Base-by-base conservation (phyloP, 2,329 filamentous ascomycete genomes). In the Penicillium sp. region DNA sequence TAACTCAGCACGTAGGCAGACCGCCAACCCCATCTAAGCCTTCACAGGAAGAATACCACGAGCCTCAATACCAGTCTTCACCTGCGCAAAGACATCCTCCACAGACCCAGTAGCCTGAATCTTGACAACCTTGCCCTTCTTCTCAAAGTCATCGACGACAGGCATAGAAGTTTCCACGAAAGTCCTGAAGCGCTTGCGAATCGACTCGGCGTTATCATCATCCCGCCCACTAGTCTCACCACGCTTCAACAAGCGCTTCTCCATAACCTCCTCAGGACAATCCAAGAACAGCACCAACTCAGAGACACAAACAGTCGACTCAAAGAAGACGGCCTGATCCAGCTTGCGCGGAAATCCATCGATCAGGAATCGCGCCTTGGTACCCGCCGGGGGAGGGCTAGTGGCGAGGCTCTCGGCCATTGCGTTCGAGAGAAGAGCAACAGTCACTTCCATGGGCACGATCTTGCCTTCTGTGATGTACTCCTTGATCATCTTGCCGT, bases 131-230 rank as follows among this genome's bases (percentile, higher is more conserved):
- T 86, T 86, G 64, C 83, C 85, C 75, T 92, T 79, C 65, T 80
- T 79, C 67, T 87, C 85, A 72, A 88, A 97, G 70, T 90, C 84
- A 63, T 95, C 82, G 49, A 99, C 90, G 43, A 97, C 94, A 24
- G 94, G 94, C 93, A 97, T 96, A 76, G 90, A 96, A 2, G 91
- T 96, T 75, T 97, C 91, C 65, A 95, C 79, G 70, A 97, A 99
- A 4, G 88, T 92, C 69, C 85, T 86, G 81, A 99, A 99, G 52
- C 94, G 84, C 86, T 99, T 99, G 78, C 89, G 87, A 73, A 97
- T 99, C 67, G 86, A 91, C 76, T 96, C 94, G 51, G 85, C 87
- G 71, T 99, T 99, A 77, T 99, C 94, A 74, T 99, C 94, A 46
- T 87, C 79, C 59, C 94, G 83, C 39, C 94, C 94, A 68, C 88